A percentile compares a stretch with the other conserved stretches of the same genome.
These are phyloP conservation scores for Yamadazyma akitaensis DNA, from an alignment of 805 yeast species.

Conservation along the genomic window DNA sequence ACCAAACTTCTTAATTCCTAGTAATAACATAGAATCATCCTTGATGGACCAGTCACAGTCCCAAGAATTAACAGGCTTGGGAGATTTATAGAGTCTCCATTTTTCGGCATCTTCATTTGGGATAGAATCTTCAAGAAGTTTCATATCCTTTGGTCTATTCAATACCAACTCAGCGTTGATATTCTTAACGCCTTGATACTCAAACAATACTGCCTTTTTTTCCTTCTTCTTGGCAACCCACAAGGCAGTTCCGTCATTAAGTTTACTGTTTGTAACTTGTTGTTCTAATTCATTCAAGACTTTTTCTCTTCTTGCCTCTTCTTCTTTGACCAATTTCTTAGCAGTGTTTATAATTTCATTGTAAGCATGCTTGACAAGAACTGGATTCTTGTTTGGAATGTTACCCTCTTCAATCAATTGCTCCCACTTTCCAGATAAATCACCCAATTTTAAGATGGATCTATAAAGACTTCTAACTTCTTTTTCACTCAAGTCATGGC, in stretches of 20 bases:
- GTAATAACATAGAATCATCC: constrained; percentile 82
- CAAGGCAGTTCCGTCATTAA: constrained; percentile 44
- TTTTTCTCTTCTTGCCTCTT: constrained; percentile 59
- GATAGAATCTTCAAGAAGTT: constrained; percentile 50
- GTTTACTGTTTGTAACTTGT: constrained; percentile 44
- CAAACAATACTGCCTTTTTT: constrained; percentile 85
- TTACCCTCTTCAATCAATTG: constrained; percentile 87
- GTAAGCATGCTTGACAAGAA: constrained; percentile 69
- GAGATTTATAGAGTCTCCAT: constrained; percentile 58
- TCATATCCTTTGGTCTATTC: constrained; percentile 83
- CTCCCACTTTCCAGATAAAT: constrained; percentile 72
- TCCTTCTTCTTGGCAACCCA: constrained; percentile 72
- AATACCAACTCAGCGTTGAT: constrained; percentile 86
- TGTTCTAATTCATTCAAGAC: constrained; percentile 57
- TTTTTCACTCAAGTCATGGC: constrained; percentile 67
- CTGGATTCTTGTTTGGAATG: constrained; percentile 79
- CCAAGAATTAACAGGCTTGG: constrained; percentile 90
- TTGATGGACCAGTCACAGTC: constrained; percentile 76
- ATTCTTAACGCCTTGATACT: constrained; percentile 81
- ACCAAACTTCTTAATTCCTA: constrained; percentile 90
- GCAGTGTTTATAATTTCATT: constrained; percentile 67
- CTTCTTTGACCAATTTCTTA: constrained; percentile 56
- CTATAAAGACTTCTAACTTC: constrained; percentile 85
- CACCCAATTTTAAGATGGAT: constrained; percentile 79
- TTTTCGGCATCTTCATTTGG: constrained; percentile 54